A percentile compares a stretch with the other conserved stretches of the same genome.
phyloP scores from a whole-genome alignment of 768 basidiomycete species.

The Auricularia sp. region DNA sequence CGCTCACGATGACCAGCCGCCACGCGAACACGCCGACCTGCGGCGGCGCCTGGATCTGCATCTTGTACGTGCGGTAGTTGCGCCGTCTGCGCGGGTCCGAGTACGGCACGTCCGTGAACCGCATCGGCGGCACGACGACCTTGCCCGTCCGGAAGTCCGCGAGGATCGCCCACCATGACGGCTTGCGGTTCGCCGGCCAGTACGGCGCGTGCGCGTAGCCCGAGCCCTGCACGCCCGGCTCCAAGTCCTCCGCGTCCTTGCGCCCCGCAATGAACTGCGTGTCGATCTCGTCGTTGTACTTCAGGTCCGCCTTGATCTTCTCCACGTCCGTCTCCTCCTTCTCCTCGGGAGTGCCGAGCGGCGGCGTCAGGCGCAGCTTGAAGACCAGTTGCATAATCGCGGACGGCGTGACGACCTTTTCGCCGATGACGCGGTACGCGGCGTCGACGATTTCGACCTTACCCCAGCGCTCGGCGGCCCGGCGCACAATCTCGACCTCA shows the following conservation, averaged over 20 bases:
- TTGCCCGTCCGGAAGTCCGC: conserved; percentile 79
- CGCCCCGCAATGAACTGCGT: conserved; percentile 58
- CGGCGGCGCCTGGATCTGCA: conserved; percentile 92
- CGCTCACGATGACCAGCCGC: conserved; percentile 77
- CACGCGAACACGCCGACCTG: conserved; percentile 78
- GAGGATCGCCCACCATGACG: conserved; percentile 86
- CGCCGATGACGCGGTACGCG: conserved; percentile 87
- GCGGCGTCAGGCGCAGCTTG: conserved; percentile 66
- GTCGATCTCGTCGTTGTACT: conserved; percentile 51
- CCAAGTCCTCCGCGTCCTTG: conserved; percentile 52
- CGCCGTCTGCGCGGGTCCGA: conserved; percentile 38
- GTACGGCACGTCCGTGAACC: conserved; percentile 69
- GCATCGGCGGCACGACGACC: conserved; percentile 79
- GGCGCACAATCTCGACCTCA: conserved; percentile 44
- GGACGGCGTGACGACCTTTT: conserved; percentile 76
- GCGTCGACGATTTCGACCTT: conserved; percentile 71
- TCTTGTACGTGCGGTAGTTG: conserved; percentile 74
- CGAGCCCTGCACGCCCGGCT: conserved; percentile 29
- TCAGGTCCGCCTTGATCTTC: conserved; percentile 26
- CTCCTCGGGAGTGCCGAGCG: conserved; percentile 21
- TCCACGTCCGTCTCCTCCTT: conserved; percentile 19
- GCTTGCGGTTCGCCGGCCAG: conserved; percentile 89
- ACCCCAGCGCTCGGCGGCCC: conserved; percentile 62
- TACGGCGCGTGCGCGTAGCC: conserved; percentile 82
- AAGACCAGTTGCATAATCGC: conserved; percentile 81